Base-by-base conservation (phyloP, 2,329 filamentous ascomycete genomes). In the Microcyclospora tardicrescens region DNA sequence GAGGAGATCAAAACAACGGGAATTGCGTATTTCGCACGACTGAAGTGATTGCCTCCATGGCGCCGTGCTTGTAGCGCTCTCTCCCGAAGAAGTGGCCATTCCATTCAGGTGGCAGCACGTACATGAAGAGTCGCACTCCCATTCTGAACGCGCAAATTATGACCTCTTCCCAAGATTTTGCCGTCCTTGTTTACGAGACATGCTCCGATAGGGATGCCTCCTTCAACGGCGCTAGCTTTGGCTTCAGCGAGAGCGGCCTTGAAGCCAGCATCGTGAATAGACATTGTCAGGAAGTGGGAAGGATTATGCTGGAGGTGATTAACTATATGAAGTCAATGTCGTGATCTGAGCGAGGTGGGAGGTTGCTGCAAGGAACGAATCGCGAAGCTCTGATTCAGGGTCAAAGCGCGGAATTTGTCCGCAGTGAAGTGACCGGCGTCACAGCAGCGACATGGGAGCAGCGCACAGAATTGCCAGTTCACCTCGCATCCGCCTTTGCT, bases 131-230 rank as follows among this genome's bases (percentile, higher is more conserved):
- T 82, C 3, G 80, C 68, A 54, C 77, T 81, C 39, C 72, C 72
- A 40, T 77, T 78, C 59, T 87, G 82, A 13, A 84, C 73, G 40
- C 82, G 41, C 76, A 81, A 76, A 52, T 87, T 87, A 57, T 81
- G 81, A 10, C 81, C 81, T 42, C 72, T 67, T 13, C 81, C 81
- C 4, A 86, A 66, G 31, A 86, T 73, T 45, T 69, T 76, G 43
- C 82, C 82, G 48, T 83, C 73, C 40, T 71, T 71, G 30, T 74
- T 72, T n/a, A 86, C 71, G 16, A 87, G 66, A 42, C 66, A 70
- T 33, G 73, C 73, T 33, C 74, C 74, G 35, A 61, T 67, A 2
- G 73, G 73, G 2, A 77, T 67, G 33, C 73, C 73, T 36, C 72
- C 73, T 56, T 77, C 72, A n/a, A 60, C 58, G 37, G 61, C 63